Base-by-base conservation (phyloP, 768 basidiomycete species). In the Austroboletus eburneus region DNA sequence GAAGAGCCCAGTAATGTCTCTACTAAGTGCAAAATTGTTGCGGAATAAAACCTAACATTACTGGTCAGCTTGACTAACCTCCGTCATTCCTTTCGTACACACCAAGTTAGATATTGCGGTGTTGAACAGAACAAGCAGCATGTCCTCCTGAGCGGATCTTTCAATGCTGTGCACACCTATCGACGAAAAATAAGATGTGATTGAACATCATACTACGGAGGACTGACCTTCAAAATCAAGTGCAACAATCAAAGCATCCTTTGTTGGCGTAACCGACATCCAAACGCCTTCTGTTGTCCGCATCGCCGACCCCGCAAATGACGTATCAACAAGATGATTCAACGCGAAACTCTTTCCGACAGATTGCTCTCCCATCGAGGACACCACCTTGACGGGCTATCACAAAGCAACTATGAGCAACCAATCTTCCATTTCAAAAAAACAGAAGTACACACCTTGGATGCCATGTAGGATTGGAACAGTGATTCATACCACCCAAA, bases 291-390 rank as follows among this genome's bases (percentile, higher is more conserved):
- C 76, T 62, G 74, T 80, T 8, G 77, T 79, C 27, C 77, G 63
- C 77, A 80, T 78, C 2, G 79, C 79, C 17, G 72, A 75, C 5
- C 79, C 79, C 3, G 77, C 77, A 54, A 80, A 81, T 5, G 78
- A 80, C 0, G 77, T 77, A 51, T 80, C 78, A 1, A 70, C 70
- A 13, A 81, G 63, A 48, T 80, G 78, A 45, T 79, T 79, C 22
- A 79, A 56, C 5, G 72, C 62, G 39, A 73, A 83, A 42, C 74
- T 78, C 53, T 82, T 82, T 0, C 81, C 82, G 2, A 83, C 81
- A 0, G 79, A 81, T 54, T 83, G 81, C 57, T 82, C 80, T 1
- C 80, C 81, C 82, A 83, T 82, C 0, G 81, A 83, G 0, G 81
- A 80, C 2, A 83, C 81, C 2, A 83, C 82, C 50, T 72, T 75